Evolutionary conservation across 2,329 filamentous ascomycete genomes (phyloP).

Genomic region (Graphilbum fragrans): DNA sequence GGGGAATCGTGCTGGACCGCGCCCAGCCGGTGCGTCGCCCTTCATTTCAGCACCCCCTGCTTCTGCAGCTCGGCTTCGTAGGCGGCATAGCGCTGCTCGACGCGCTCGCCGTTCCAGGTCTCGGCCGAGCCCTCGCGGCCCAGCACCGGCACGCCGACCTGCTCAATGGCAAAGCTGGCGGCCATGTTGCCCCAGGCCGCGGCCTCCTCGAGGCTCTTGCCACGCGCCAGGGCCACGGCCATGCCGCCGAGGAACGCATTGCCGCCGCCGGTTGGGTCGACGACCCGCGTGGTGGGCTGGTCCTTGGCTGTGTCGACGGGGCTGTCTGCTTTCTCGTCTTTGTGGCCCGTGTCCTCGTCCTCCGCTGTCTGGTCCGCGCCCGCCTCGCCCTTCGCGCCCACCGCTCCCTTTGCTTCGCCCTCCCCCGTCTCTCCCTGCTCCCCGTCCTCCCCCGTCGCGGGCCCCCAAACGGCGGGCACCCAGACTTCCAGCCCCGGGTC

Average conservation of each 20-base stretch:
- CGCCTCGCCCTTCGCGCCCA: background rate
- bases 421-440: background rate
- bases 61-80: constrained; percentile 29
- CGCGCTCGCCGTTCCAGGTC: constrained; percentile 48
- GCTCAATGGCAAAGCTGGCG: constrained; percentile 89
- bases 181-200: constrained; percentile 69
- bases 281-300: constrained; percentile 36
- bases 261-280: constrained; percentile 91
- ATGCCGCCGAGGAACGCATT: constrained; percentile 72
- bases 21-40: too few species aligned
- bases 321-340: background rate
- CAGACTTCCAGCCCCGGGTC: constrained; percentile 57
- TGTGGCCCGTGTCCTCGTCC: constrained; percentile 6
- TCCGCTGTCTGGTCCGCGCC: background rate
- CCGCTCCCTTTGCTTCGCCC: background rate
- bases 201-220: constrained; percentile 53
- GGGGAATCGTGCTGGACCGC: too few species aligned
- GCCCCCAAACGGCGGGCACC: constrained; percentile 58
- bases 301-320: constrained; percentile 6
- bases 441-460: constrained; percentile 19
- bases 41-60: too few species aligned
- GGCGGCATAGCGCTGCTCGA: constrained; percentile 38
- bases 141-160: constrained; percentile 68
- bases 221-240: constrained; percentile 45
- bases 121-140: constrained; percentile 29